phyloP scores from a whole-genome alignment of 208 protist species.

The Eutreptiella sp. region DNA sequence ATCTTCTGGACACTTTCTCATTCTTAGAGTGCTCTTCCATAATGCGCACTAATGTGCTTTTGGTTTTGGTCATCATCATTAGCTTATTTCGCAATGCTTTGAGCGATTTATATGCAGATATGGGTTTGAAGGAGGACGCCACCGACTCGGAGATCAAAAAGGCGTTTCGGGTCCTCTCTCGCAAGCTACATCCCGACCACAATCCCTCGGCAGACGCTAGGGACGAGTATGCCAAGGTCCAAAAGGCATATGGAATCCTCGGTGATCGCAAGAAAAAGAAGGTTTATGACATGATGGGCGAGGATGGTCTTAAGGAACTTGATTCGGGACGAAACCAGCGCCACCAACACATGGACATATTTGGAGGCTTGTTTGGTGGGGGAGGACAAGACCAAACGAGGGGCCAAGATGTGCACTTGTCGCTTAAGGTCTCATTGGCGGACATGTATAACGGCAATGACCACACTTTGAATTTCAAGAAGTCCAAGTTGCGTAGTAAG shows the following conservation, averaged over 20 bases:
- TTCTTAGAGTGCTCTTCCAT: too few species aligned
- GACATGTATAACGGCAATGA: conserved; percentile 82
- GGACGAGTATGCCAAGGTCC: too few species aligned
- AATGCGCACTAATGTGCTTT: too few species aligned
- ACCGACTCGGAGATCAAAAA: conserved; percentile 71
- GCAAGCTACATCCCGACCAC: conserved; percentile 57
- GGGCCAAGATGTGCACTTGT: conserved; percentile 63
- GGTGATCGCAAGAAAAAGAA: too few species aligned
- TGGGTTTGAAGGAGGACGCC: conserved; percentile 32
- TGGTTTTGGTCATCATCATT: not conserved
- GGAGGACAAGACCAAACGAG: conserved; percentile 35
- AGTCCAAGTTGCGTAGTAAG: conserved; percentile 76
- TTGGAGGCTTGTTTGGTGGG: conserved; percentile 28
- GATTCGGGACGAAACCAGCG: too few species aligned
- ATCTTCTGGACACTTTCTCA: too few species aligned
- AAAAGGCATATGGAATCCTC: too few species aligned
- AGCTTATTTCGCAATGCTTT: not conserved
- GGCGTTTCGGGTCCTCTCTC: conserved; percentile 58
- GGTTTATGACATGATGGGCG: too few species aligned
- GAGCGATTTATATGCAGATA: not conserved
- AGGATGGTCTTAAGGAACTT: too few species aligned
- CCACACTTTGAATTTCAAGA: conserved; percentile 54
- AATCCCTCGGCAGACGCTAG: not conserved
- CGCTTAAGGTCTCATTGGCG: conserved; percentile 68
- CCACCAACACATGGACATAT: too few species aligned